Base-by-base conservation (phyloP, 108 stramenopile species). In the Cylindrotheca closterium region DNA sequence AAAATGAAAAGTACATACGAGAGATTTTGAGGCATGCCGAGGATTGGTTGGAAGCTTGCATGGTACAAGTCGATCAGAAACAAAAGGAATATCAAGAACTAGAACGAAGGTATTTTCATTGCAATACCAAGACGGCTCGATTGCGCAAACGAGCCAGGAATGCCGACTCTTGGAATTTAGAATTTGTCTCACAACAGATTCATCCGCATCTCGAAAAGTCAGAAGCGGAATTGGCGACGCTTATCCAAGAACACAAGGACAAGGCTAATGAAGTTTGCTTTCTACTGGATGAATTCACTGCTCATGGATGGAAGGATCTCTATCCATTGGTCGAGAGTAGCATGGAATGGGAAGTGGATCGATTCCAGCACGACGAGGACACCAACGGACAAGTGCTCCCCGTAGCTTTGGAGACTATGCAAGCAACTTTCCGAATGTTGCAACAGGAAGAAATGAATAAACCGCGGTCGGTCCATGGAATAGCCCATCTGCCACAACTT, bases 291-390 rank as follows among this genome's bases (percentile, higher is more conserved):
- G 15, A 52, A 25, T 5, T 52, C 8, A 25, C 24, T 5, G 18
- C 7, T 8, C 21, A 25, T 25, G 51, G 51, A 25, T 52, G 51
- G 51, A 52, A 52, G 18, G 51, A 52, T 52, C 51, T 52, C 5
- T 52, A 52, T n/a, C 51, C 51, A 8, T 52, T 52, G 23, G 51
- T 52, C 51, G 24, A 8, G 51, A 24, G 23, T 8, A 52, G 12
- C 51, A 52, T 52, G 51, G 24, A 52, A 8, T 52, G 51, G 51
- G 51, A 52, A 25, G 18, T n/a, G 5, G 24, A 52, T n/a, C 7
- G 51, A 25, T 5, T 52, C 23, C 7, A 17, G 7, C 5, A 8
- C 15, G 51, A 52, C 12, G 24, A 25, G 5, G 51, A 52, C 10
- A 42, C 37, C 37, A 42, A 10, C 15, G 37, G 37, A 42, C 7